These are phyloP conservation scores for Fusarium lateritium DNA, from an alignment of 2,329 filamentous ascomycete species.

Conservation along the genomic window DNA sequence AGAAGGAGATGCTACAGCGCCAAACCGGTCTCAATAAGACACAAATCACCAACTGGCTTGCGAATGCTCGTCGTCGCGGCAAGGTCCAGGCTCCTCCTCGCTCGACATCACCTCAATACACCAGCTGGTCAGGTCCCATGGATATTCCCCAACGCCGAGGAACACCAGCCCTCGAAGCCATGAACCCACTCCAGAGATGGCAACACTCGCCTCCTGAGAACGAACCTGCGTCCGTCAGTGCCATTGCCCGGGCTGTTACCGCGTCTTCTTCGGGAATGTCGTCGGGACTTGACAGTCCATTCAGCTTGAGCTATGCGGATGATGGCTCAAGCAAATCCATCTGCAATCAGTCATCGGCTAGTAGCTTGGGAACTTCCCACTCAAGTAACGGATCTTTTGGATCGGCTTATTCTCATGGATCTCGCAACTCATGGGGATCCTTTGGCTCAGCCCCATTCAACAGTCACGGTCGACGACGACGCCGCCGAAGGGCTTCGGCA, in stretches of 20 bases:
- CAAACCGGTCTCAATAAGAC: constrained; percentile 85
- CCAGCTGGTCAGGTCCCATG: constrained; percentile 73
- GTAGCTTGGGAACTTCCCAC: constrained; percentile 73
- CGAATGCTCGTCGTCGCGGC: constrained; percentile 86
- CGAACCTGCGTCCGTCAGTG: constrained; percentile 72
- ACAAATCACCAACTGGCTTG: constrained; percentile 93
- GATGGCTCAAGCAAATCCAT: constrained; percentile 72
- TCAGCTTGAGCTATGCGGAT: constrained; percentile 71
- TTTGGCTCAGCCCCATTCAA: constrained; percentile 62
- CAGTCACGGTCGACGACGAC: constrained; percentile 63
- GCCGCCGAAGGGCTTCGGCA: constrained; percentile 61
- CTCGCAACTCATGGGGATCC: constrained; percentile 69
- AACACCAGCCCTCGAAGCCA: constrained; percentile 67
- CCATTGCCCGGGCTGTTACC: constrained; percentile 70
- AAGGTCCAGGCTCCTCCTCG: constrained; percentile 78
- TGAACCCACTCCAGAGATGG: constrained; percentile 73
- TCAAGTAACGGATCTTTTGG: constrained; percentile 72
- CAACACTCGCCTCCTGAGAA: constrained; percentile 71
- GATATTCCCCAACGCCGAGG: constrained; percentile 78
- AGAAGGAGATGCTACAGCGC: constrained; percentile 84
- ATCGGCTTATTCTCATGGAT: constrained; percentile 72
- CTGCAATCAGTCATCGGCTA: constrained; percentile 72
- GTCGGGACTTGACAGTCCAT: constrained; percentile 71
- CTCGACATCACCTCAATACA: constrained; percentile 78
- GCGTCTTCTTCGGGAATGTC: constrained; percentile 66